Conservation (phyloP, 768 basidiomycete species). For the Asterophora lycoperdoides region DNA sequence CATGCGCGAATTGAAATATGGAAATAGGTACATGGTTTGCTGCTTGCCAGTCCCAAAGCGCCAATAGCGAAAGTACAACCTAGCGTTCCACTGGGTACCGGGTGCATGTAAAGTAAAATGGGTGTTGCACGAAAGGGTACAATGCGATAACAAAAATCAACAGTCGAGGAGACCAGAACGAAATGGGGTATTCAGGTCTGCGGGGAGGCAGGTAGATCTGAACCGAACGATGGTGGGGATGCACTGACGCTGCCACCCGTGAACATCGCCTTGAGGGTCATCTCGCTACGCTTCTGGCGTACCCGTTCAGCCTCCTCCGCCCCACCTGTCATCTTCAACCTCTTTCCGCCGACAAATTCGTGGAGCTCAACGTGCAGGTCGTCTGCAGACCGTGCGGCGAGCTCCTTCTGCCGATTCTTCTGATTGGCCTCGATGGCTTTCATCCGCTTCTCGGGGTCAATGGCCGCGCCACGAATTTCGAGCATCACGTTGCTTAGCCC, state of each 20-base stretch:
- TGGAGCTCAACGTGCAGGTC: slow-evolving; percentile 80
- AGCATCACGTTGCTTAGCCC: slow-evolving; percentile 80
- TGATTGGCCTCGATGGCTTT: slow-evolving; percentile 92
- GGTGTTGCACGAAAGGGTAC: slow-evolving; percentile 16
- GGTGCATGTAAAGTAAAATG: slow-evolving; percentile 11
- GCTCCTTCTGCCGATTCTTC: slow-evolving; percentile 72
- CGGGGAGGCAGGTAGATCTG: slow-evolving; percentile 14
- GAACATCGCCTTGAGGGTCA: slow-evolving; percentile 90
- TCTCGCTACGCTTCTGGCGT: slow-evolving; percentile 78
- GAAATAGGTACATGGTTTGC: background rate
- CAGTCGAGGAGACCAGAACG: background rate
- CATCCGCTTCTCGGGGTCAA: slow-evolving; percentile 80
- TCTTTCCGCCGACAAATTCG: slow-evolving; percentile 85
- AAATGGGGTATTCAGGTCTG: background rate
- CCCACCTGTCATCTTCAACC: slow-evolving; percentile 93
- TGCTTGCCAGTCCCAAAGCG: background rate
- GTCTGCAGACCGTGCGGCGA: slow-evolving; percentile 59
- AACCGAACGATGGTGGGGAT: slow-evolving; percentile 9
- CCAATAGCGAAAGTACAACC: background rate
- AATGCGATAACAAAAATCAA: slow-evolving; percentile 5
- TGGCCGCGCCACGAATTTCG: slow-evolving; percentile 79
- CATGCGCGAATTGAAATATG: background rate
- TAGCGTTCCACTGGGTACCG: background rate
- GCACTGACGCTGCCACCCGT: slow-evolving; percentile 15
- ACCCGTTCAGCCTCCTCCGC: slow-evolving; percentile 89